Percentiles rank a stretch among this genome's conserved stretches.
phyloP scores from a whole-genome alignment of 106 monocot species.

The Acorus calamus region DNA sequence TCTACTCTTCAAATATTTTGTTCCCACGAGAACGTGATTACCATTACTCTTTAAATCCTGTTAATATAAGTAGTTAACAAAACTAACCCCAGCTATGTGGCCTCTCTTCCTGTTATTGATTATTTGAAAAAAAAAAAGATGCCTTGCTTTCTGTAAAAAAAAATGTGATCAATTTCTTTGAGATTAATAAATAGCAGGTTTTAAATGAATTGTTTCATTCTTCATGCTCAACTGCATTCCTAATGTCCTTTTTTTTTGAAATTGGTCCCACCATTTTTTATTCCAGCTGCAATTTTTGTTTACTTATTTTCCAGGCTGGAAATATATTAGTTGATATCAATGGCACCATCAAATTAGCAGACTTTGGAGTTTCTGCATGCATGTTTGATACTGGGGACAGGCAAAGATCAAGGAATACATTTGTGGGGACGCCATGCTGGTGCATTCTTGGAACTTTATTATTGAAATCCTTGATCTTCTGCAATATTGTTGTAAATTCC shows the following conservation, averaged over 20 bases:
- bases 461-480: not conserved
- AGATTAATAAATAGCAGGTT: no score
- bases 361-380: constrained; percentile 93
- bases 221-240: not conserved
- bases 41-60: no score
- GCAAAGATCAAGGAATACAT: constrained; percentile 82
- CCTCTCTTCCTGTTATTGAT: no score
- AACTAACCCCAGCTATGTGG: no score
- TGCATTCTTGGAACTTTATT: constrained; percentile 10
- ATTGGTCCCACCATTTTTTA: not conserved
- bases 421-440: constrained; percentile 99
- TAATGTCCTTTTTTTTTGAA: not conserved
- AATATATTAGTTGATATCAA: constrained; percentile 73
- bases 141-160: no score
- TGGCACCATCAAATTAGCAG: constrained; percentile 85
- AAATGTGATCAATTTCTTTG: no score
- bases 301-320: constrained; percentile 56
- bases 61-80: no score
- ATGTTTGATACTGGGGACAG: constrained; percentile 96
- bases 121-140: no score
- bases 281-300: not conserved
- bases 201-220: no score
- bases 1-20: no score
- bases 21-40: no score
- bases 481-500: not conserved